Evolutionary conservation across 331 rosid genomes (phyloP).

Genomic region (Malus hybrid): DNA sequence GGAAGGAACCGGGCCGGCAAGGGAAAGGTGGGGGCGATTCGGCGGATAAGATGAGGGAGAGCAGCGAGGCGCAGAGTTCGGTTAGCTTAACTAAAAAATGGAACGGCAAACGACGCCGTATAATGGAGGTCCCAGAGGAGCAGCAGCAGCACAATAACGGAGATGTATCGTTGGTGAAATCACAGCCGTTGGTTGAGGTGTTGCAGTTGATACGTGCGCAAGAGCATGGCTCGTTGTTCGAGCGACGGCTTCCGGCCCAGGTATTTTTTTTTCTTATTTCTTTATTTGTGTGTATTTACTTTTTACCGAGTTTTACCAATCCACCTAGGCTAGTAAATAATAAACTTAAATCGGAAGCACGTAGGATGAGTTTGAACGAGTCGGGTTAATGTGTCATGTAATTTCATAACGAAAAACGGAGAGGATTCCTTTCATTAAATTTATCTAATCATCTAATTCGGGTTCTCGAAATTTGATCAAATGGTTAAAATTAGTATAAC

Average conservation of each 20-base stretch:
- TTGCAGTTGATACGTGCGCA: constrained; percentile 48
- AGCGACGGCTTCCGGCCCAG: constrained; percentile 72
- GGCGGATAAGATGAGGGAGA: constrained; percentile 48
- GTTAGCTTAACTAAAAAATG: constrained; percentile 53
- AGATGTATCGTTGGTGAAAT: constrained; percentile 18
- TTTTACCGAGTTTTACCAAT: background rate
- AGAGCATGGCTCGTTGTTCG: constrained; percentile 45
- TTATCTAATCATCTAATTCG: fast-evolving
- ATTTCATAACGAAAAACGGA: too few species aligned
- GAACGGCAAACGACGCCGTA: constrained; percentile 24
- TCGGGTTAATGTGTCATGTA: too few species aligned
- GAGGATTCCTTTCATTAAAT: too few species aligned
- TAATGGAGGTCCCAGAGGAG: constrained; percentile 32
- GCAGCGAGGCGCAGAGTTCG: constrained; percentile 82
- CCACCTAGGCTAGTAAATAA: too few species aligned
- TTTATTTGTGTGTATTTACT: background rate
- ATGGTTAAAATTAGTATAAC: too few species aligned
- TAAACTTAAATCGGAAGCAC: too few species aligned
- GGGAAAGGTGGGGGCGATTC: constrained; percentile 26
- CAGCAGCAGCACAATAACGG: constrained; percentile 16
- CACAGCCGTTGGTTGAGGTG: constrained; percentile 49
- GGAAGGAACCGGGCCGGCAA: constrained; percentile 30
- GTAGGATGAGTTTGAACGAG: too few species aligned
- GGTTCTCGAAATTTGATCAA: too few species aligned
- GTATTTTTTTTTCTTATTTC: constrained; percentile 30